Evolutionary conservation across 148 eudicot species (phyloP).

Genomic region (Camellia japonica): DNA sequence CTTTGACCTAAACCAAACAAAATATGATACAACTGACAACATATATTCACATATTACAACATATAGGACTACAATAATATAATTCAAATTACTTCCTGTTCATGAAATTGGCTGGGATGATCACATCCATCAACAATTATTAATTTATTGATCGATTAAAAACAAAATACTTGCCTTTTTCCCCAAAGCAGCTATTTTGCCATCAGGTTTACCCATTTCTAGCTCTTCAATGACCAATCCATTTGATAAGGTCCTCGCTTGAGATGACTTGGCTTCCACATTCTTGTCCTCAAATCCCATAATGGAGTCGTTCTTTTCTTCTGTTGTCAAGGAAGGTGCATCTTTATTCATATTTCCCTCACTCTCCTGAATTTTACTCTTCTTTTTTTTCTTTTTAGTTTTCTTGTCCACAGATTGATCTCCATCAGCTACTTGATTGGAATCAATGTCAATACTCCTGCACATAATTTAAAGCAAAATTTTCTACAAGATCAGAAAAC

Average conservation of each 20-base stretch:
- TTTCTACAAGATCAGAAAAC: not conserved
- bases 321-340: not conserved
- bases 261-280: slow-evolving; percentile 14
- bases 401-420: slow-evolving; percentile 38
- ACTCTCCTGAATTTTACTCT: slow-evolving; percentile 29
- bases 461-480: slow-evolving; percentile 3
- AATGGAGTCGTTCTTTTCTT: slow-evolving; percentile 5
- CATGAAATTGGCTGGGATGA: not conserved
- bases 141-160: not conserved
- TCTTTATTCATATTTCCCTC: slow-evolving; percentile 20
- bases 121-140: not conserved
- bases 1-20: not conserved
- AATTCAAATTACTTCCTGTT: not conserved
- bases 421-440: slow-evolving; percentile 24
- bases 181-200: slow-evolving; percentile 71
- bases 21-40: not conserved
- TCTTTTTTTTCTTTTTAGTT: slow-evolving; percentile 50
- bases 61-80: not conserved
- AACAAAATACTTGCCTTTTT: slow-evolving; percentile 51
- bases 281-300: slow-evolving; percentile 22
- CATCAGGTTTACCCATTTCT: slow-evolving; percentile 62
- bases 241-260: slow-evolving; percentile 43
- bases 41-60: not conserved
- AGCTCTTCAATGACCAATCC: slow-evolving; percentile 74
- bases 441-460: slow-evolving; percentile 26